Evolutionary conservation across 345 rosid species (phyloP).

Genomic region (Linum lewisii): DNA sequence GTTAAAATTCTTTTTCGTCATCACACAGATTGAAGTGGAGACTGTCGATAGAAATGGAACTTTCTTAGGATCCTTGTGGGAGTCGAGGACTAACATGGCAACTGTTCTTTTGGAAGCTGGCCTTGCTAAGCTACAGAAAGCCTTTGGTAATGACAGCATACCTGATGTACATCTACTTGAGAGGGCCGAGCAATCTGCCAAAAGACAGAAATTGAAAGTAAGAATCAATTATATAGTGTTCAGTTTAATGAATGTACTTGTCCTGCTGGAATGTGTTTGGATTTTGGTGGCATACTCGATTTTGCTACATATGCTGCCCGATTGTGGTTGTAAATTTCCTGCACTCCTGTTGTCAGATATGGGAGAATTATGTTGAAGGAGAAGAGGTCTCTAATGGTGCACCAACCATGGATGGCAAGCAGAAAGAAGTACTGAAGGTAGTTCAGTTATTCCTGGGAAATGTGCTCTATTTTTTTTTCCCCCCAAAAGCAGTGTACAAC

Average conservation of each 20-base stretch:
- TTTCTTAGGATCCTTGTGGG: conserved; percentile 95
- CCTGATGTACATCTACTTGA: conserved; percentile 77
- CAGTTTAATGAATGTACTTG: too few species aligned
- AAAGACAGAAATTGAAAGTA: conserved; percentile 80
- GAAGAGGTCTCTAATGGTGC: conserved; percentile 62
- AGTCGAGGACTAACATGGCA: conserved; percentile 66
- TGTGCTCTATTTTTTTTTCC: too few species aligned
- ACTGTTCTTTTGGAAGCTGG: conserved; percentile 82
- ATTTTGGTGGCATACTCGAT: too few species aligned
- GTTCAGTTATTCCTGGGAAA: background rate
- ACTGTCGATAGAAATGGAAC: conserved; percentile 92
- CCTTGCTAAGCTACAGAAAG: conserved; percentile 75
- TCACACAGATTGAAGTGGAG: conserved; percentile 76
- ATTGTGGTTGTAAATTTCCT: too few species aligned
- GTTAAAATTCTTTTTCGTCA: conserved; percentile 2
- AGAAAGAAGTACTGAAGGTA: conserved; percentile 88
- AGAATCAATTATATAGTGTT: conserved; percentile 7
- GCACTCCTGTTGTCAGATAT: conserved; percentile 37
- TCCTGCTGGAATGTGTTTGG: too few species aligned
- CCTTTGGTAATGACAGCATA: conserved; percentile 77
- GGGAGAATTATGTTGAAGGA: conserved; percentile 99
- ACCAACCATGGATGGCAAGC: conserved; percentile 55
- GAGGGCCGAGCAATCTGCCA: conserved; percentile 82
- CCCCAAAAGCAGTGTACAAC: too few species aligned
- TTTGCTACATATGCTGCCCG: too few species aligned